Base-by-base conservation (phyloP, 2,329 filamentous ascomycete genomes). In the Aspergillus piperis region DNA sequence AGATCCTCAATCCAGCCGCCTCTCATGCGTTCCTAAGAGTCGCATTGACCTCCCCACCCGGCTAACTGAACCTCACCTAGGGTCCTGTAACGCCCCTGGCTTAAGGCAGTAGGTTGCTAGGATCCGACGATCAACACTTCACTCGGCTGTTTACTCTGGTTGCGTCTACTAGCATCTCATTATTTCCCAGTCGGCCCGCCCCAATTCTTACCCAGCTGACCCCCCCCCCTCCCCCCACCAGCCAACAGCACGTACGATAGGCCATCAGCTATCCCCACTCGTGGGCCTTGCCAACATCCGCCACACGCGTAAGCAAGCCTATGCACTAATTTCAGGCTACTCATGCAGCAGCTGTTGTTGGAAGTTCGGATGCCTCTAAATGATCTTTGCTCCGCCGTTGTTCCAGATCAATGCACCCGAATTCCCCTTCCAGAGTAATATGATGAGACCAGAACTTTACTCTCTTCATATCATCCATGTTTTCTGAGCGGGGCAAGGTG, bases 361-460 rank as follows among this genome's bases (percentile, higher is more conserved):
- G 15, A 36, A 15, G 32, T 15, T 1, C 4, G 4, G 1, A 36
- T 5, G 2, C 15, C 38, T 41, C n/a, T 1, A 5, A n/a, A 41
- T 1, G 0, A 36, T 13, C 2, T 13, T 13, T 15, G 30, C 5
- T 5, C 2, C 1, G 4, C 30, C 2, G 5, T 32, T 13, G 4
- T 11, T 32, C 11, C 11, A 13, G 10, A 4, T 2, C 11, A 13
- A 1, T 0, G 4, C 30, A 13, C 4, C 10, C 2, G 10, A 5
- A 13, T 13, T 13, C 4, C 10, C 10, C 17, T 19, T 19, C 1
- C 17, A 19, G 17, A 19, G 17, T 19, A 19, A 19, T 19, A 19
- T 19, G 17, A 19, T 19, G 17, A 2, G 17, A 19, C 17, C 17
- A 19, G 17, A 19, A 19, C 17, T 19, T 19, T 19, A 19, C 17